Evolutionary conservation across 1,284 basidiomycete genomes (phyloP).

Genomic region (Pascua guehoae): DNA sequence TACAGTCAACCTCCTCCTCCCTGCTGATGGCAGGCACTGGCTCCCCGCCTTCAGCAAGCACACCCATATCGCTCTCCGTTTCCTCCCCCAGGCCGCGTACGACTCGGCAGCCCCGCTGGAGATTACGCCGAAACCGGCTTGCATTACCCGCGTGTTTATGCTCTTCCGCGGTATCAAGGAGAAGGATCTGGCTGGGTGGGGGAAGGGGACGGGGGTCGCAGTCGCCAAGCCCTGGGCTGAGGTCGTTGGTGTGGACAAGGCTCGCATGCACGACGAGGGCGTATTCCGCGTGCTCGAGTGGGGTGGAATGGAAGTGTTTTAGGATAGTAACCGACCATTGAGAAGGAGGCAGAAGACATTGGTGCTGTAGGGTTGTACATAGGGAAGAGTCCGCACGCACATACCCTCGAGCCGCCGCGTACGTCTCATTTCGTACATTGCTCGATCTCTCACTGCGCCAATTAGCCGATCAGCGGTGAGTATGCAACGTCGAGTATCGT

Average conservation of each 20-base stretch:
- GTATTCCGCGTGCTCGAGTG: constrained; percentile 49
- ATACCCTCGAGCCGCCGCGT: too few species aligned
- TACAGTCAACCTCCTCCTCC: background rate
- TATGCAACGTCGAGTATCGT: too few species aligned
- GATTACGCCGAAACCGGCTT: constrained; percentile 50
- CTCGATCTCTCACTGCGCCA: too few species aligned
- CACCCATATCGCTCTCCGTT: constrained; percentile 52
- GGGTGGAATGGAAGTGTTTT: constrained; percentile 48
- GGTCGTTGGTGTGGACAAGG: constrained; percentile 35
- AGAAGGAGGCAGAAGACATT: too few species aligned
- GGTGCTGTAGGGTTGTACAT: too few species aligned
- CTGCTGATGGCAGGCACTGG: constrained; percentile 45
- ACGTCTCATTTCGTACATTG: too few species aligned
- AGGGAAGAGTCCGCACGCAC: too few species aligned
- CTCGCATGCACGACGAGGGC: constrained; percentile 16
- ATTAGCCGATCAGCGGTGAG: too few species aligned
- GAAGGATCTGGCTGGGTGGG: constrained; percentile 22
- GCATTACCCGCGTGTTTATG: constrained; percentile 54
- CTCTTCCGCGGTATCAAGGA: constrained; percentile 50
- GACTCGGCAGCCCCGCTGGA: constrained; percentile 48
- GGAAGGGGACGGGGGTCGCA: constrained; percentile 12
- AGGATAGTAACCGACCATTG: too few species aligned
- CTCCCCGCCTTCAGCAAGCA: constrained; percentile 46
- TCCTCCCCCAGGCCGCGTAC: constrained; percentile 52
- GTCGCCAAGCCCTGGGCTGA: constrained; percentile 22